Base-by-base conservation (phyloP, 2,329 filamentous ascomycete genomes). In the Tolypocladium guangdongense region DNA sequence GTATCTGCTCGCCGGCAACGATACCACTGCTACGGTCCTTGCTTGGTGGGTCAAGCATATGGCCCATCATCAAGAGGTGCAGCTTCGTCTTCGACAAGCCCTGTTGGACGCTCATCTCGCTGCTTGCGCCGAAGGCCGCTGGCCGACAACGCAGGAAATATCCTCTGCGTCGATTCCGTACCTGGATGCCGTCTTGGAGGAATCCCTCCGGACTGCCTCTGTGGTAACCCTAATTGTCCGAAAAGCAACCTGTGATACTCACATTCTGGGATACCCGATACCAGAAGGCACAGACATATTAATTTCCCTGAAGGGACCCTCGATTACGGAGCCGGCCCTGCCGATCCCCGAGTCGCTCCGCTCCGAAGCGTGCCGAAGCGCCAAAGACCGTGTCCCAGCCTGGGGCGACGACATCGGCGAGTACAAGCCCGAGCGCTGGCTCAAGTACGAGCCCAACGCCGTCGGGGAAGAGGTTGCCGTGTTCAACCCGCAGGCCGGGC, bases 341-440 rank as follows among this genome's bases (percentile, higher is more conserved):
- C 35, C 49, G 0, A 57, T 71, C 1, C 53, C 58, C 8, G 69
- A 72, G 50, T 24, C 57, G 18, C n/a, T 41, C 27, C 62, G 68
- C 8, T 64, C 63, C 30, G 45, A 58, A 0, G 60, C 58, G 4
- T 63, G 60, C n/a, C 57, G 57, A 14, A 51, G 56, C 22, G 60
- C 59, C 53, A 63, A 59, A 45, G 59, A 55, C 11, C 56, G 62
- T 7, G 60, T 63, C 1, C 63, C 64, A 0, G 49, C 50, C 0
- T 72, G 68, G 67, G 65, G 65, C 7, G 59, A 60, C 7, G 64
- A 68, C 37, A 56, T 68, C 4, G 58, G 49, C 1, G 55, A 55
- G 10, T 73, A 70, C 58, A 59, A 59, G 43, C 71, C 71, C 1
- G 69, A 72, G 56, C 59, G 71, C 10, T 74, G 70, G 70, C 62